phyloP scores from a whole-genome alignment of 106 monocot species.

The Posidonia australis region DNA sequence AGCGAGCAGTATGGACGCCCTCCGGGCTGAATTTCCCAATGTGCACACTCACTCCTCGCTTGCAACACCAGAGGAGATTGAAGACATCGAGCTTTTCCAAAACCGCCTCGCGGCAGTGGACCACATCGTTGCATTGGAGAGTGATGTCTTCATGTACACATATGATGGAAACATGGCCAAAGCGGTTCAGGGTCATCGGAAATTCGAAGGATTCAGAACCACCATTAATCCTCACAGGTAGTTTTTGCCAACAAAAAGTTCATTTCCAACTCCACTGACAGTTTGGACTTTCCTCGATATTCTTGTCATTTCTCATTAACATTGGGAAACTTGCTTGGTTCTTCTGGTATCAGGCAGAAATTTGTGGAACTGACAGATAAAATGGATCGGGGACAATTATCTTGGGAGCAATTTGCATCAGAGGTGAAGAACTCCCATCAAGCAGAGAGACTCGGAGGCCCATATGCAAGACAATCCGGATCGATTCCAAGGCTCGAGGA shows the following conservation, averaged over 20 bases:
- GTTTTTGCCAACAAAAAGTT: no score
- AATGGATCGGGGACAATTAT: constrained; percentile 10
- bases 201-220: constrained; percentile 43
- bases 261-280: no score
- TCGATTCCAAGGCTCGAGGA: constrained; percentile 18
- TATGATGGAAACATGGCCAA: constrained; percentile 74
- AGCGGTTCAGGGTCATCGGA: constrained; percentile 54
- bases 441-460: constrained; percentile 5
- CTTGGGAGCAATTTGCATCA: constrained; percentile 13
- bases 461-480: constrained; percentile 9
- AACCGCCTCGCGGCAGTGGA: constrained; percentile 54
- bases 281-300: background rate
- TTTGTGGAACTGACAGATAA: constrained; percentile 16
- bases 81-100: constrained; percentile 23
- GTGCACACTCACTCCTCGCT: constrained; percentile 45
- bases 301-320: no score
- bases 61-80: constrained; percentile 26
- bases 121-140: constrained; percentile 43
- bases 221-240: constrained; percentile 61
- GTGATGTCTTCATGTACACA: constrained; percentile 58
- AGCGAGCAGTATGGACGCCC: constrained; percentile 22
- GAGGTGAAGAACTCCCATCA: constrained; percentile 15
- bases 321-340: no score
- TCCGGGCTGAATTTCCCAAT: constrained; percentile 42
- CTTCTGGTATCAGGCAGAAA: constrained; percentile 1